phyloP scores from a whole-genome alignment of 2,329 filamentous ascomycete genomes.

The Coniochaeta ligniaria region DNA sequence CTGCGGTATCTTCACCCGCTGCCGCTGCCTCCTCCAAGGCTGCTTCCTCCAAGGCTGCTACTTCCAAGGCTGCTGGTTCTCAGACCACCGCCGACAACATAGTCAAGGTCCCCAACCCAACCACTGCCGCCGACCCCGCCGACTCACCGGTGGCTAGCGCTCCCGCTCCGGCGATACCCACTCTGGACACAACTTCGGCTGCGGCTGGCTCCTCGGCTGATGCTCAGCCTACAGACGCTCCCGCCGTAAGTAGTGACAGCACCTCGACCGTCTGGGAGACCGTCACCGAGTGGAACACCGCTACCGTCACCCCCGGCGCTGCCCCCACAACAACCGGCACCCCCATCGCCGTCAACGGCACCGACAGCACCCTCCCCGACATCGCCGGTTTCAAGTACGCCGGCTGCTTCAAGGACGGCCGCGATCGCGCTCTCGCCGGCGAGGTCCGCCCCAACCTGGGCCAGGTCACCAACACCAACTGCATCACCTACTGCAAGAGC shows the following conservation, averaged over 20 bases:
- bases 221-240: background rate
- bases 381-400: constrained; percentile 27
- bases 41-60: background rate
- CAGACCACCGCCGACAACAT: background rate
- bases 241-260: constrained; percentile 7
- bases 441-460: constrained; percentile 32
- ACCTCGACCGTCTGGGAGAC: constrained; percentile 34
- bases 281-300: constrained; percentile 29
- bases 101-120: constrained; percentile 6
- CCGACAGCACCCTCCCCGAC: constrained; percentile 7
- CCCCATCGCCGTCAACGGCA: constrained; percentile 5
- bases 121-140: constrained; percentile 3
- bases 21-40: constrained; percentile 1
- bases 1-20: constrained; percentile 4
- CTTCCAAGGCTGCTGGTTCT: background rate
- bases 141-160: background rate
- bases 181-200: background rate
- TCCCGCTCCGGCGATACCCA: background rate
- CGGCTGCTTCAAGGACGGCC: constrained; percentile 35
- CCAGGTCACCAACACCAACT: constrained; percentile 29
- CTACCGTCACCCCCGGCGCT: constrained; percentile 16
- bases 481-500: constrained; percentile 38
- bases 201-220: background rate
- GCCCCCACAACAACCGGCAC: constrained; percentile 10
- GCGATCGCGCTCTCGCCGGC: constrained; percentile 28